Base-by-base conservation (phyloP, 495 filamentous ascomycete genomes). In the Astrothelium macrocarpum region DNA sequence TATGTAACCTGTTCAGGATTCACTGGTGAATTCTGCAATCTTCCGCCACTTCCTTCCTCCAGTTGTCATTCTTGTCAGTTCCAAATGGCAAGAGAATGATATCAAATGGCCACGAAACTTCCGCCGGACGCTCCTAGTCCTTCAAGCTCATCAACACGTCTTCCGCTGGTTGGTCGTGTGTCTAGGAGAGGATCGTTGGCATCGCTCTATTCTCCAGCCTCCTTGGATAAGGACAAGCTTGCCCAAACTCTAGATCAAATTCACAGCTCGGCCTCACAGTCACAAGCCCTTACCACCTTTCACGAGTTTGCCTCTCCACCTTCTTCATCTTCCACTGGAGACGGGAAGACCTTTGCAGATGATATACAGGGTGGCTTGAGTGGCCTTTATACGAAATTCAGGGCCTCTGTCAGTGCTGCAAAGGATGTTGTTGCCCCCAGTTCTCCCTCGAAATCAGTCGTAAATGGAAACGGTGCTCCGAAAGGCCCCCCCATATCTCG, bases 291-390 rank as follows among this genome's bases (percentile, higher is more conserved):
- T 14, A 96, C 90, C 11, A 90, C 89, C 23, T 97, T 97, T 76
- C 91, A 92, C 74, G 91, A 95, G 59, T 90, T 94, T 63, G 87
- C 80, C 12, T 82, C 78, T 58, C 87, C 76, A 65, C 88, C 77
- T 61, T 82, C 73, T 26, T 73, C 83, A 0, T 73, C 77, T 20
- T 77, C 83, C 2, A 74, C 76, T 20, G 73, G 75, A 28, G 90
- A 95, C 66, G 83, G 76, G 53, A 91, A 90, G 70, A 81, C 81
- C 10, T 76, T 87, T 25, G 78, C 87, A 18, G 84, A 84, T 18
- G 90, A 94, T 59, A 72, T 87, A 4, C 90, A 91, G 60, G 87
- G 90, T 70, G 90, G 91, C 1, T 73, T 97, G 34, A 95, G 87
- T 71, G 91, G 91, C 1, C 71, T 97, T 18, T 96, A 95, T 72